Evolutionary conservation across 495 filamentous ascomycete genomes (phyloP).

Genomic region (Pseudoneurospora amorphoporcata): DNA sequence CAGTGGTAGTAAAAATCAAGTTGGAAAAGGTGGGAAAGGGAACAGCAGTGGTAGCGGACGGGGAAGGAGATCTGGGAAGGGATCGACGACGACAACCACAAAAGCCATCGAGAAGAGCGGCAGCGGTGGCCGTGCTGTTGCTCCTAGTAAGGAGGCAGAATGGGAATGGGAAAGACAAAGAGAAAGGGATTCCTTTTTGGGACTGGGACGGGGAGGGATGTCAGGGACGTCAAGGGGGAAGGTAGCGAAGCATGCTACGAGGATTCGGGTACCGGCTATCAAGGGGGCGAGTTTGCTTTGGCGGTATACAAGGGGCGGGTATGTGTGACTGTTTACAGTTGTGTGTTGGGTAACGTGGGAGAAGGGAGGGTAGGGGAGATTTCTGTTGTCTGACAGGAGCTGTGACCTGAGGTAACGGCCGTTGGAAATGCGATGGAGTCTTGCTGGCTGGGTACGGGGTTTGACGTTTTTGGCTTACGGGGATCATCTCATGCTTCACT

Average conservation of each 20-base stretch:
- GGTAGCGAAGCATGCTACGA: background rate
- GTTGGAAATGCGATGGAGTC: background rate
- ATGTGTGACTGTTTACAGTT: slow-evolving; percentile 7
- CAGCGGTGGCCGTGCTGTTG: background rate
- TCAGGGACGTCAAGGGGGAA: no score
- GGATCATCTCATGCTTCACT: background rate
- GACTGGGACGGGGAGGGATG: no score
- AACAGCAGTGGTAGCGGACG: background rate
- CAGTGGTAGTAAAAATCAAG: background rate
- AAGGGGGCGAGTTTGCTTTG: slow-evolving; percentile 28
- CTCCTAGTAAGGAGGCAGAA: background rate
- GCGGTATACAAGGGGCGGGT: slow-evolving; percentile 22
- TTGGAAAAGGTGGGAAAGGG: background rate
- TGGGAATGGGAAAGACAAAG: slow-evolving; percentile 2
- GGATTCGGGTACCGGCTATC: slow-evolving; percentile 11
- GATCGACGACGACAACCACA: background rate
- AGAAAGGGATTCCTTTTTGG: background rate
- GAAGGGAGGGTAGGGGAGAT: background rate
- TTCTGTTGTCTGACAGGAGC: background rate
- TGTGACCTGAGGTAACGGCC: background rate
- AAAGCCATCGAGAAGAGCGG: background rate
- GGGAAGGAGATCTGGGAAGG: background rate
- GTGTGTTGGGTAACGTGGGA: background rate
- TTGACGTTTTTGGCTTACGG: background rate
- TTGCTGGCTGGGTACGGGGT: background rate